A percentile compares a stretch with the other conserved stretches of the same genome.
Conservation (phyloP, 305 asterid genomes). For the Vinca major region DNA sequence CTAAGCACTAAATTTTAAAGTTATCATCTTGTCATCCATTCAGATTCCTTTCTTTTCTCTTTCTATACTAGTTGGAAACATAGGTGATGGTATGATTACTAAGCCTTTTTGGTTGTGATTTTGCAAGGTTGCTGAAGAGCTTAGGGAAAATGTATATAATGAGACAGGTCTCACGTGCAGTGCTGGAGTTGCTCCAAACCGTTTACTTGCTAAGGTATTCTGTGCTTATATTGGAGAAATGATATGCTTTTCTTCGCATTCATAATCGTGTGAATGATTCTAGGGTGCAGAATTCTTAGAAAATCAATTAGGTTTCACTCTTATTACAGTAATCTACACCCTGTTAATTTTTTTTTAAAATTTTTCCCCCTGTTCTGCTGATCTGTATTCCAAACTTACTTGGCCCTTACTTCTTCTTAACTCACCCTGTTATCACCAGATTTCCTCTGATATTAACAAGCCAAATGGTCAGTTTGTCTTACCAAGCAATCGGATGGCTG, state of each 20-base stretch:
- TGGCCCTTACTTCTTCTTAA: slow-evolving; percentile 11
- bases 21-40: slow-evolving; percentile 4
- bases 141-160: slow-evolving; percentile 49
- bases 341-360: background rate
- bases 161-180: slow-evolving; percentile 98
- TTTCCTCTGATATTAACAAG: slow-evolving; percentile 91
- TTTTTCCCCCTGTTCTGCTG: background rate
- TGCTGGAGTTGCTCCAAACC: slow-evolving; percentile 91
- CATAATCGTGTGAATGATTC: background rate
- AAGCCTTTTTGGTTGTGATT: slow-evolving; percentile 19
- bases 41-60: slow-evolving; percentile 3
- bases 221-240: slow-evolving; percentile 12
- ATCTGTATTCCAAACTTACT: background rate
- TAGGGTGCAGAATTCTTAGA: background rate
- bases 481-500: slow-evolving; percentile 71
- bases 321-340: background rate
- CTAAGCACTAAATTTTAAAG: background rate
- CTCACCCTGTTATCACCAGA: slow-evolving; percentile 31
- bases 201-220: slow-evolving; percentile 85
- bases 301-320: background rate
- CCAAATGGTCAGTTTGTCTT: slow-evolving; percentile 92
- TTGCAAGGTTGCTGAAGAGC: slow-evolving; percentile 77
- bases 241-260: background rate
- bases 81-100: slow-evolving; percentile 8
- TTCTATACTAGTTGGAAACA: background rate